Evolutionary conservation across 805 yeast species (phyloP).

Genomic region (Metschnikowia chrysomelidarum): DNA sequence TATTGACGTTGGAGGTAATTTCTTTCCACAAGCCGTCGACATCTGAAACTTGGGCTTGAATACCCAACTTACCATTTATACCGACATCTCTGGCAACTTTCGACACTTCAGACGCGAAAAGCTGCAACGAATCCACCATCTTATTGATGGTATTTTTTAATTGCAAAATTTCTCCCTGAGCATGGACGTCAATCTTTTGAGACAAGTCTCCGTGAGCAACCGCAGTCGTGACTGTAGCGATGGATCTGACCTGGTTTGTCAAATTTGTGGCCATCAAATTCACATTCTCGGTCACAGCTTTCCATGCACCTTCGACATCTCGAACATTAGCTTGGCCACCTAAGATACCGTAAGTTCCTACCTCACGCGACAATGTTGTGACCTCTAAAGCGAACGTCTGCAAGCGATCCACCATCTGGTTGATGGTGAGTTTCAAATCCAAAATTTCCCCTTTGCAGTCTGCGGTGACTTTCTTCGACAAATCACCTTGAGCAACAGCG

Average conservation of each 20-base stretch:
- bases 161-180: slow-evolving; percentile 87
- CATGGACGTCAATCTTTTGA: slow-evolving; percentile 83
- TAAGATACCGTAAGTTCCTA: slow-evolving; percentile 46
- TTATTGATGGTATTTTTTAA: slow-evolving; percentile 83
- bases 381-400: slow-evolving; percentile 48
- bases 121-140: slow-evolving; percentile 89
- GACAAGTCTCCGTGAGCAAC: slow-evolving; percentile 88
- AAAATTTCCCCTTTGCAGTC: slow-evolving; percentile 59
- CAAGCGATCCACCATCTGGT: slow-evolving; percentile 51
- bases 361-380: slow-evolving; percentile 46
- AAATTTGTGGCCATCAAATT: slow-evolving; percentile 48
- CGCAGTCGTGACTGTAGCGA: slow-evolving; percentile 88
- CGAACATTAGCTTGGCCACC: slow-evolving; percentile 54
- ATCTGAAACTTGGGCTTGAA: slow-evolving; percentile 86
- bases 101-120: slow-evolving; percentile 85
- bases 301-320: slow-evolving; percentile 52
- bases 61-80: slow-evolving; percentile 89
- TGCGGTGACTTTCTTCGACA: slow-evolving; percentile 81
- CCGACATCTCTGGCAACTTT: slow-evolving; percentile 92
- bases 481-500: slow-evolving; percentile 82
- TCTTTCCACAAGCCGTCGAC: slow-evolving; percentile 93
- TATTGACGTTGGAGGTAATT: slow-evolving; percentile 85
- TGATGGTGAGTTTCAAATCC: slow-evolving; percentile 46
- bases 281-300: slow-evolving; percentile 47
- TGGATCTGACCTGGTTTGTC: slow-evolving; percentile 79